phyloP scores from a whole-genome alignment of 768 basidiomycete genomes.

The Boletus fagicola region DNA sequence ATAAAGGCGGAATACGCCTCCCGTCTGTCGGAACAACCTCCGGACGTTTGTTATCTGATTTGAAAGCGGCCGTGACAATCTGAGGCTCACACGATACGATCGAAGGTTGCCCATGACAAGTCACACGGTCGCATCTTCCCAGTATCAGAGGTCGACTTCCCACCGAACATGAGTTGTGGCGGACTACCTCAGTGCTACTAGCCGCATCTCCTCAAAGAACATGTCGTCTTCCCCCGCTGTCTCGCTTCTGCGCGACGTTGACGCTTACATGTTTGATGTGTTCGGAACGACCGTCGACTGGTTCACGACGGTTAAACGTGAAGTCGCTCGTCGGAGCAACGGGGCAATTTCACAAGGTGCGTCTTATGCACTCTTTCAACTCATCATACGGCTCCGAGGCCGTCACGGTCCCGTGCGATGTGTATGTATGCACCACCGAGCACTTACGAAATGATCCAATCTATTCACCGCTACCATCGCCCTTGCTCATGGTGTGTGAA shows the following conservation, averaged over 20 bases:
- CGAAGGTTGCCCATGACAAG: too few relatives aligned
- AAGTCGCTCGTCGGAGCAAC: slow-evolving; percentile 15
- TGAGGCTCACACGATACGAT: too few relatives aligned
- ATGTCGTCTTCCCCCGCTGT: slow-evolving; percentile 7
- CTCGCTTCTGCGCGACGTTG: slow-evolving; percentile 27
- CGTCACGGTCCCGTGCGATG: not conserved
- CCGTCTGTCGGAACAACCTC: too few relatives aligned
- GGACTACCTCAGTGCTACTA: not conserved
- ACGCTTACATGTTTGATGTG: slow-evolving; percentile 48
- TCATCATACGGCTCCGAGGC: too few relatives aligned
- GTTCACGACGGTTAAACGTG: slow-evolving; percentile 24
- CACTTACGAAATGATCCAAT: not conserved
- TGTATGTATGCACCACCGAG: not conserved
- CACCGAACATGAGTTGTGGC: not conserved
- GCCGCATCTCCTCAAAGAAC: not conserved
- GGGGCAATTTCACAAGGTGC: slow-evolving; percentile 15
- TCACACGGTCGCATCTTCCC: not conserved
- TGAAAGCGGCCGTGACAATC: too few relatives aligned
- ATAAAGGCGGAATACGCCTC: too few relatives aligned
- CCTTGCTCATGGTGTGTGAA: not conserved
- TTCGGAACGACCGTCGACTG: slow-evolving; percentile 54
- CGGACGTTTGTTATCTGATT: too few relatives aligned
- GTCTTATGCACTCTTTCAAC: not conserved
- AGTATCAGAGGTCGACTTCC: not conserved
- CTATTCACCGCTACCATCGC: not conserved